Evolutionary conservation across 2,329 filamentous ascomycete species (phyloP).

Genomic region (Beauveria medogensis): DNA sequence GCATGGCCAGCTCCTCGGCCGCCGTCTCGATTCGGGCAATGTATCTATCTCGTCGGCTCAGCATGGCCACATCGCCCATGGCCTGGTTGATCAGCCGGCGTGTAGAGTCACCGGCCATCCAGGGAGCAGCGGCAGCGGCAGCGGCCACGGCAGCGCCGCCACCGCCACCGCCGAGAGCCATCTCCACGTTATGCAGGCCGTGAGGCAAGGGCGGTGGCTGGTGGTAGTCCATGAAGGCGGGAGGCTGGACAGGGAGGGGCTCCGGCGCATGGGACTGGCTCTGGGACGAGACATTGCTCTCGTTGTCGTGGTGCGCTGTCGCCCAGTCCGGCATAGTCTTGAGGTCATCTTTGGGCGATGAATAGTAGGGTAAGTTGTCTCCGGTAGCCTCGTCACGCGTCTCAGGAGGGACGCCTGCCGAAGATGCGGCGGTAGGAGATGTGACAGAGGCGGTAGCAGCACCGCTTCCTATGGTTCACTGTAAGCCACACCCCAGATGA

Average conservation of each 20-base stretch:
- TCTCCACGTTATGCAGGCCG: background rate
- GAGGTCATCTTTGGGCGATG: background rate
- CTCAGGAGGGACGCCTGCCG: background rate
- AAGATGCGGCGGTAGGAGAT: background rate
- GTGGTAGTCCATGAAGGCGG: background rate
- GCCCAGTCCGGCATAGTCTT: background rate
- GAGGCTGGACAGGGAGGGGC: background rate
- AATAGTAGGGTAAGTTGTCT: background rate
- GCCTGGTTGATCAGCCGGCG: constrained; percentile 26
- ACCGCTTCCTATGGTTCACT: background rate
- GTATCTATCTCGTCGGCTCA: constrained; percentile 36
- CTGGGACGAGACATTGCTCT: background rate
- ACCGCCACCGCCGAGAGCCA: constrained; percentile 13
- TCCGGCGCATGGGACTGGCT: background rate
- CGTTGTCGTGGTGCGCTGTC: background rate
- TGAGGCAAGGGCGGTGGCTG: constrained; percentile 19
- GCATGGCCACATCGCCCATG: constrained; percentile 35
- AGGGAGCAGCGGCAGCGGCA: constrained; percentile 30
- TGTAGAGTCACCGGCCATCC: constrained; percentile 17
- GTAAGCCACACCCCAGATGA: background rate
- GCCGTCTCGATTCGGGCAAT: constrained; percentile 45
- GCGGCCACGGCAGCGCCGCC: background rate
- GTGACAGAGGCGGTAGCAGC: background rate
- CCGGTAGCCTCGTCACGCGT: background rate
- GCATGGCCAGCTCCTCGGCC: constrained; percentile 46